These are phyloP conservation scores for Sphaerulina populicola DNA, from an alignment of 2,329 filamentous ascomycete species.

Conservation along the genomic window DNA sequence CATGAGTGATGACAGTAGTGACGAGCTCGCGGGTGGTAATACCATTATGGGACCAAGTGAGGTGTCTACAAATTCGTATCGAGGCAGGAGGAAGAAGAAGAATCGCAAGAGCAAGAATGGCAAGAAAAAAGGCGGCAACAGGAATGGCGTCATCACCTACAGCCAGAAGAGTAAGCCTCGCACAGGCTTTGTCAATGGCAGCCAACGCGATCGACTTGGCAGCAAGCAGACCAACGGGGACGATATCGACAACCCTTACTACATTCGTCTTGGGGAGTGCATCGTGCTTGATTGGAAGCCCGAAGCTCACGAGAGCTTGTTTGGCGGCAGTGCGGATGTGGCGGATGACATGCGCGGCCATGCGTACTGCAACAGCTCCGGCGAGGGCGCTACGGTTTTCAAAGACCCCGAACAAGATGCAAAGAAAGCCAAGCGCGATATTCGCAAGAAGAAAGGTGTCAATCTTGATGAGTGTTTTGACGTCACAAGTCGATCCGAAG, in stretches of 20 bases:
- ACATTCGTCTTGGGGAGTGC: constrained; percentile 69
- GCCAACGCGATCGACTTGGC: constrained; percentile 1
- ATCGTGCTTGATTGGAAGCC: constrained; percentile 80
- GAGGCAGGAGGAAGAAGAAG: constrained; percentile 11
- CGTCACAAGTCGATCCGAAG: constrained; percentile 89
- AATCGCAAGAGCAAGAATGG: constrained; percentile 23
- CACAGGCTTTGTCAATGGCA: neutral
- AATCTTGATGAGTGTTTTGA: constrained; percentile 83
- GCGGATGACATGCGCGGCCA: constrained; percentile 50
- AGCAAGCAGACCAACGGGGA: constrained; percentile 11
- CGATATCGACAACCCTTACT: constrained; percentile 28
- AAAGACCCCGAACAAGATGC: constrained; percentile 53
- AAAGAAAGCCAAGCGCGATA: constrained; percentile 54
- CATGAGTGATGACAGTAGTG: constrained; percentile 14
- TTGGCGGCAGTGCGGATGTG: constrained; percentile 41
- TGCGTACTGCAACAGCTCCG: constrained; percentile 46
- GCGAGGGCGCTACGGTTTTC: constrained; percentile 49
- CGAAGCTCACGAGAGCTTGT: constrained; percentile 62
- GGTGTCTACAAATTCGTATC: neutral
- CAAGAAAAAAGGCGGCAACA: constrained; percentile 14
- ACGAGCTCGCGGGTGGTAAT: constrained; percentile 12
- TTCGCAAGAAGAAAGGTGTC: constrained; percentile 66
- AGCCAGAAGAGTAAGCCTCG: constrained; percentile 20
- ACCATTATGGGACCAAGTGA: constrained; percentile 15
- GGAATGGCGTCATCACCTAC: constrained; percentile 18